Percentiles rank a stretch among this genome's conserved stretches.
phyloP scores from a whole-genome alignment of 192 early-diverging fungal species.

The Rhizophlyctis rosea region DNA sequence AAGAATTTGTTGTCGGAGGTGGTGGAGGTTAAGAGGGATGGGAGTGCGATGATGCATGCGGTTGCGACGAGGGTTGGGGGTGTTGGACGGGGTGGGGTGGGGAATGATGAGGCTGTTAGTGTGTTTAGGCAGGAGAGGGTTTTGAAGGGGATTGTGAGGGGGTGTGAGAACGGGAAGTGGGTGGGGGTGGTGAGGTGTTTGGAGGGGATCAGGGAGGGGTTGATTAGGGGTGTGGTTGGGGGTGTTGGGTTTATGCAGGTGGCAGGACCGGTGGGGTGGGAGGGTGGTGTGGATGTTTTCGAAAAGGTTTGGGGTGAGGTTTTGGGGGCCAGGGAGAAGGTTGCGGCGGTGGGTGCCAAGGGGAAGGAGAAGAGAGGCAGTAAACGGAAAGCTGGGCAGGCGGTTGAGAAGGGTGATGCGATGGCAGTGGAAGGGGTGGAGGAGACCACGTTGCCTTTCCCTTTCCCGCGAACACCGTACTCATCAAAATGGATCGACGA shows the following conservation, averaged over 20 bases:
- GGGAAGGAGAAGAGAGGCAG: neutral
- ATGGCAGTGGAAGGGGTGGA: too few relatives aligned
- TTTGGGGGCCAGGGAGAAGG: conserved; percentile 30
- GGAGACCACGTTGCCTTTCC: conserved; percentile 36
- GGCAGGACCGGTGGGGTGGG: conserved; percentile 10
- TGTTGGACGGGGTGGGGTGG: conserved; percentile 6
- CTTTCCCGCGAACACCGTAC: conserved; percentile 44
- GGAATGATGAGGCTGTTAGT: conserved; percentile 60
- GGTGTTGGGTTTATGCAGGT: conserved; percentile 45
- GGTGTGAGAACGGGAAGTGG: conserved; percentile 34
- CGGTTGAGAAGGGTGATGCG: neutral
- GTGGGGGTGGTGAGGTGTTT: conserved; percentile 6
- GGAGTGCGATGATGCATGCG: conserved; percentile 48
- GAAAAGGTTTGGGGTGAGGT: conserved; percentile 16
- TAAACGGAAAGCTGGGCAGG: neutral
- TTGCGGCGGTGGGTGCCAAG: neutral
- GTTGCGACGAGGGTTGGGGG: conserved; percentile 30
- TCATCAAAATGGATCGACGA: conserved; percentile 15
- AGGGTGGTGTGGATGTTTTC: neutral
- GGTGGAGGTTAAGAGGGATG: conserved; percentile 65
- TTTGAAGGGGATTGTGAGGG: conserved; percentile 49
- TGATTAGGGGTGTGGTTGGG: conserved; percentile 6
- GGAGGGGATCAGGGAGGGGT: conserved; percentile 14
- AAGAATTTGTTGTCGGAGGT: conserved; percentile 72
- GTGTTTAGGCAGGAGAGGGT: conserved; percentile 68